Evolutionary conservation across 371 early-diverging fungal species (phyloP).

Genomic region (Smittium culicis): DNA sequence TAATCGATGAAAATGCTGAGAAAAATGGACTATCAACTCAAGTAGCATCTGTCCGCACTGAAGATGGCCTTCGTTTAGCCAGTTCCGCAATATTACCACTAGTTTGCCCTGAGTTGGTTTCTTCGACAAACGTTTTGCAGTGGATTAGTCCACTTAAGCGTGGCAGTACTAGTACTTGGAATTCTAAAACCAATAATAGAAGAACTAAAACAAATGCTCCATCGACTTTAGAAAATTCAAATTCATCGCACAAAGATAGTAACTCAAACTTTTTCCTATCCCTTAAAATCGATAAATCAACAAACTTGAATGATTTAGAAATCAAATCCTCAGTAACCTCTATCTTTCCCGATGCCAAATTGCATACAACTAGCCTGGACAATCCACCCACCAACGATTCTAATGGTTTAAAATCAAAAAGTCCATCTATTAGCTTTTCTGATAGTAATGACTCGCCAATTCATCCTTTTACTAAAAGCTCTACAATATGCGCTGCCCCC

Average conservation of each 20-base stretch:
- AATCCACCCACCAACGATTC: background rate
- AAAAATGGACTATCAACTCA: slow-evolving; percentile 2
- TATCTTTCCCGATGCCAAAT: too few species aligned
- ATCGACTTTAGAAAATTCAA: background rate
- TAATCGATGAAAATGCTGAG: slow-evolving; percentile 6
- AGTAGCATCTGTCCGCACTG: slow-evolving; percentile 8
- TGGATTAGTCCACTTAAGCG: slow-evolving; percentile 29
- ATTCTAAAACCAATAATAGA: background rate
- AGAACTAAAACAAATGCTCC: background rate
- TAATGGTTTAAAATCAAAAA: background rate
- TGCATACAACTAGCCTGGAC: background rate
- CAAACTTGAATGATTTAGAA: background rate
- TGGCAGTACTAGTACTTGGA: background rate
- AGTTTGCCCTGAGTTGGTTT: slow-evolving; percentile 33
- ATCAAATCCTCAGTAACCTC: background rate
- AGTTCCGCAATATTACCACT: slow-evolving; percentile 30
- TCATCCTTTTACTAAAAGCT: background rate
- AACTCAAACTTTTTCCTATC: background rate
- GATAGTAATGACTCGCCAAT: background rate
- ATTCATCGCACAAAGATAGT: background rate
- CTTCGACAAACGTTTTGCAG: slow-evolving; percentile 32
- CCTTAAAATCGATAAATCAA: background rate
- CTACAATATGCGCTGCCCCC: background rate
- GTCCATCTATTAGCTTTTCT: background rate
- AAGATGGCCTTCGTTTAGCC: slow-evolving; percentile 23